Evolutionary conservation across 192 early-diverging fungal species (phyloP).

Genomic region (Pilaira anomala): DNA sequence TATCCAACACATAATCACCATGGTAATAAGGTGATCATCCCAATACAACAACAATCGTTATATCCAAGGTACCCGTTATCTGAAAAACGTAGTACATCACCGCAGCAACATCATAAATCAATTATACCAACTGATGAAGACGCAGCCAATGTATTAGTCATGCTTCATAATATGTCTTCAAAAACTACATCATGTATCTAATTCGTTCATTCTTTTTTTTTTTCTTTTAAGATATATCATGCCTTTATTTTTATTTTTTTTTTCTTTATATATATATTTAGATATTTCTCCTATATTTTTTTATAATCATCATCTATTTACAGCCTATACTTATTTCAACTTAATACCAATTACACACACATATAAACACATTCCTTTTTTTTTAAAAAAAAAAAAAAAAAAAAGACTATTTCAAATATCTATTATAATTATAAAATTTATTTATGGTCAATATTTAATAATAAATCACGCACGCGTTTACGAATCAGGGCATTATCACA

Average conservation of each 20-base stretch:
- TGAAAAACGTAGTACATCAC: constrained; percentile 22
- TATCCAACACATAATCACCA: constrained; percentile 10
- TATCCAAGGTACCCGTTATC: constrained; percentile 8
- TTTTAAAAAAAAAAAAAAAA: not conserved
- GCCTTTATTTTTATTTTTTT: not conserved
- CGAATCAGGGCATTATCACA: constrained; percentile 44
- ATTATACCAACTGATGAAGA: constrained; percentile 22
- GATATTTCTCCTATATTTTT: too few species aligned
- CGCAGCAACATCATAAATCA: not conserved
- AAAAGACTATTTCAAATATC: too few species aligned
- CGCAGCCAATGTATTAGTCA: constrained; percentile 30
- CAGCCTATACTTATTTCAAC: too few species aligned
- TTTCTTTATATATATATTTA: not conserved
- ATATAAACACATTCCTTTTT: not conserved
- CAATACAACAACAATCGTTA: not conserved
- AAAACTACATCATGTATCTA: not conserved
- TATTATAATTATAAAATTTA: too few species aligned
- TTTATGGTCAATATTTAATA: not conserved
- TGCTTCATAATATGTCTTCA: constrained; percentile 23
- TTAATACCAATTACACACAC: not conserved
- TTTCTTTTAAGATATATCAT: too few species aligned
- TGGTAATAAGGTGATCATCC: not conserved
- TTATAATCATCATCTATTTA: too few species aligned
- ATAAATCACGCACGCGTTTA: constrained; percentile 44
- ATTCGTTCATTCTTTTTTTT: not conserved